These are phyloP conservation scores for Alternaria rosae DNA, from an alignment of 2,329 filamentous ascomycete species.

Conservation along the genomic window DNA sequence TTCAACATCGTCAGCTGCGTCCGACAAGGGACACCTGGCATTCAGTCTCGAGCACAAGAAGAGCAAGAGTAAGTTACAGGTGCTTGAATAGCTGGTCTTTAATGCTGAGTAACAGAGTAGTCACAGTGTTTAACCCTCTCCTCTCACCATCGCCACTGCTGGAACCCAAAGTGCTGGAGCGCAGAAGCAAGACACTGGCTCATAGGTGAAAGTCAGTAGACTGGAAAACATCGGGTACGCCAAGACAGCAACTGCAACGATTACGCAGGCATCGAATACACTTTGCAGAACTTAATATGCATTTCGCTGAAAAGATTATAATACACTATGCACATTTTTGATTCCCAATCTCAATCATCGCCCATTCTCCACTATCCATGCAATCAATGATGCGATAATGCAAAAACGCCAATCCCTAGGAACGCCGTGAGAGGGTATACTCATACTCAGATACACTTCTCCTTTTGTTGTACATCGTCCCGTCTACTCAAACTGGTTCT, in stretches of 20 bases:
- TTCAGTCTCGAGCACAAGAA: constrained; percentile 15
- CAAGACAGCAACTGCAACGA: not conserved
- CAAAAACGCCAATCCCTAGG: constrained; percentile 26
- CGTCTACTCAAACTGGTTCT: constrained; percentile 86
- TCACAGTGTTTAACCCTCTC: constrained; percentile 23
- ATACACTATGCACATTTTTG: constrained; percentile 34
- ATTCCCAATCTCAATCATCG: constrained; percentile 1
- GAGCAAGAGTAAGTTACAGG: constrained; percentile 7
- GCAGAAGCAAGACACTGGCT: constrained; percentile 12
- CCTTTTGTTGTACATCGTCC: not conserved
- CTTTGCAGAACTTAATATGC: not conserved
- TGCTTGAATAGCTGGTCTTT: not conserved
- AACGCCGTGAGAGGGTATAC: constrained; percentile 1
- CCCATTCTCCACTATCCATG: constrained; percentile 8
- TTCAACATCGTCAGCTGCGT: not conserved
- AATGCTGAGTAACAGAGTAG: not conserved
- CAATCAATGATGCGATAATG: not conserved
- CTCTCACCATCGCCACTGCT: constrained; percentile 28
- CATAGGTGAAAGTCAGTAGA: not conserved
- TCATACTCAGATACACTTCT: not conserved
- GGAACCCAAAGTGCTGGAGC: constrained; percentile 24
- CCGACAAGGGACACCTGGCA: constrained; percentile 5
- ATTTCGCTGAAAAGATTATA: constrained; percentile 19
- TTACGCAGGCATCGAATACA: not conserved
- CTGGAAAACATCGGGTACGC: not conserved